Evolutionary conservation across 176 grass and related monocot genomes (phyloP), one percentile per base, ranked within the genome.

Genomic region (Cenchrus americanus): DNA sequence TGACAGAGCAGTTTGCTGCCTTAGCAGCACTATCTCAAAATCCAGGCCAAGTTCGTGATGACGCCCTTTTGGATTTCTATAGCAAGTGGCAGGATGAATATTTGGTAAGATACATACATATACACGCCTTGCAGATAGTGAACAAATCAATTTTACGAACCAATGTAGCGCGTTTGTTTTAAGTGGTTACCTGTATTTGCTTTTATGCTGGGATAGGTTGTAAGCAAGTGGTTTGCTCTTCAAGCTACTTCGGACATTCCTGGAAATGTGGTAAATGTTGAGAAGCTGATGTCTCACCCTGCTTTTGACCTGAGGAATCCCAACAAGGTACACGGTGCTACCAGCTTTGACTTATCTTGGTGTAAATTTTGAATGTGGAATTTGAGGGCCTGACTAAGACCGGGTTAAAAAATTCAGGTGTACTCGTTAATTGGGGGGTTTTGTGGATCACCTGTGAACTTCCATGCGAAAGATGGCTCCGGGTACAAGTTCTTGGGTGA

Each of bases 171-270:
- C 18, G 5, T 8, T 41, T 50, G 24, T 23, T 62, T 48, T 57
- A 87, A 57, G 30, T 73, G 13, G 15, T 51, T 52, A 53, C 49
- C 60, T 81, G 66, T 65, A 53, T 73, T 62, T 83, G 17, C 69
- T 62, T 43, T 21, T 81, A 37, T 82, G 40, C 34, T 85, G n/a
- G 17, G 43, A 73, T 87, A 99, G 96, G 96, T 96, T 90, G 89
- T 99, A 55, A 99, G 94, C 87, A 95, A 99, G 87, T 99, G 96
- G 93, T 96, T 99, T 94, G 87, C 96, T 78, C 93, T 99, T 73
- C 96, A 99, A 94, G 93, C 96, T 69, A 92, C 88, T 65, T 99
- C 96, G 14, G 96, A 99, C 47, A 87, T 95, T 83, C 96, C 91
- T 70, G 93, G 91, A 70, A 99, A 99, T 69, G 91, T 99, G 17